Percentiles rank a stretch among this genome's conserved stretches.
Conservation (phyloP, 2,329 filamentous ascomycete genomes). For the Stagonosporopsis cucurbitacearum region DNA sequence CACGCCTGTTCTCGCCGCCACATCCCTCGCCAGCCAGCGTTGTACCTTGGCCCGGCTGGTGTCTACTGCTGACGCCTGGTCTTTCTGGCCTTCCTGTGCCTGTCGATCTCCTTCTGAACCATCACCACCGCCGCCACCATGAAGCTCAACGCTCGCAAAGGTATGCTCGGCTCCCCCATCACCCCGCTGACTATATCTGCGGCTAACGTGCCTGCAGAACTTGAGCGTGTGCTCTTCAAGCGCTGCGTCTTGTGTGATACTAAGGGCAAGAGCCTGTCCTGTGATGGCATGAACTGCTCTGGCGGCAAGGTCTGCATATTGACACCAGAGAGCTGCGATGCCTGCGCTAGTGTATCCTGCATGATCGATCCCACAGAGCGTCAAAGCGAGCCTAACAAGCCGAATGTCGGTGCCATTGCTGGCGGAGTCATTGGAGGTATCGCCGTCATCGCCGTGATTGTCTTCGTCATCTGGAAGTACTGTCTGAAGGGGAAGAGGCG, state of each 20-base stretch:
- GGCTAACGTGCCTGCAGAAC: constrained; percentile 35
- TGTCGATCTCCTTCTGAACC: constrained; percentile 5
- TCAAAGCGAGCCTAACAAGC: constrained; percentile 42
- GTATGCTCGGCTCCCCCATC: neutral
- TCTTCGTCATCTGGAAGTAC: constrained; percentile 86
- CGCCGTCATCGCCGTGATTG: constrained; percentile 72
- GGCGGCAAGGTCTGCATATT: constrained; percentile 65
- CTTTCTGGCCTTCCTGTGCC: constrained; percentile 1
- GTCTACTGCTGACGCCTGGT: constrained; percentile 11
- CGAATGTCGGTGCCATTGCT: constrained; percentile 83
- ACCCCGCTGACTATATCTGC: too few species aligned
- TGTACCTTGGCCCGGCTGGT: constrained; percentile 7
- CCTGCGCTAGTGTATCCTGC: constrained; percentile 66
- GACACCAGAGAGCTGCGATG: constrained; percentile 63
- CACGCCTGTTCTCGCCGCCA: neutral
- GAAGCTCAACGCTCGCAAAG: constrained; percentile 19
- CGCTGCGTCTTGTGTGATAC: constrained; percentile 65
- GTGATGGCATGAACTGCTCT: constrained; percentile 61
- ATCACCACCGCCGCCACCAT: constrained; percentile 8
- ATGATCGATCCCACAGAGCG: constrained; percentile 48
- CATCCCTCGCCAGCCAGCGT: constrained; percentile 11
- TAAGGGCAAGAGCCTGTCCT: constrained; percentile 56
- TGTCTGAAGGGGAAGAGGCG: constrained; percentile 81
- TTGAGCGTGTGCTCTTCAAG: constrained; percentile 55
- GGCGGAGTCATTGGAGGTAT: constrained; percentile 90